phyloP scores from a whole-genome alignment of 2,329 filamentous ascomycete genomes.

The Byssothecium circinans region DNA sequence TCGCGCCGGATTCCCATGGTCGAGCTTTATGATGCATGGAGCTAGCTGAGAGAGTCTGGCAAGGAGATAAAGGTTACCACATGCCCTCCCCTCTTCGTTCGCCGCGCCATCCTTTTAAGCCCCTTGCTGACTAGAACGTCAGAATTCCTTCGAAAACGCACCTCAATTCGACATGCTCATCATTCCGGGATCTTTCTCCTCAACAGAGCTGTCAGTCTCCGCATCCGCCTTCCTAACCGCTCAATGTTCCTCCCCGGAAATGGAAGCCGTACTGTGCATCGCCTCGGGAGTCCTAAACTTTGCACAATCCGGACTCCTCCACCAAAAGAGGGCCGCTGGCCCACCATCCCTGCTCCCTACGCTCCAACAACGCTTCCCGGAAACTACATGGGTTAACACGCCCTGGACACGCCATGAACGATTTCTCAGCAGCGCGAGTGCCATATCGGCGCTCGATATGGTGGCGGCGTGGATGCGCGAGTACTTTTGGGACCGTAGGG shows the following conservation, averaged over 20 bases:
- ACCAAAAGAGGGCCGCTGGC: constrained; percentile 30
- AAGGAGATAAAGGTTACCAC: constrained; percentile 43
- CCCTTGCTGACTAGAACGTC: constrained; percentile 18
- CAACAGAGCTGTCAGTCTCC: constrained; percentile 21
- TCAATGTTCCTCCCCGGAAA: constrained; percentile 27
- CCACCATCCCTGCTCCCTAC: constrained; percentile 26
- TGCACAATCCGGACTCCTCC: constrained; percentile 30
- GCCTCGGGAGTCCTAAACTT: constrained; percentile 36
- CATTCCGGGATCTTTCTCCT: constrained; percentile 36
- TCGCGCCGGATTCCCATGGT: constrained; percentile 38
- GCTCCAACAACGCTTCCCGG: constrained; percentile 32
- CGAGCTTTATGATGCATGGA: constrained; percentile 23
- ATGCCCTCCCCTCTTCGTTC: constrained; percentile 19
- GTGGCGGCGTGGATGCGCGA: constrained; percentile 38
- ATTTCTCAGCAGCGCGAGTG: constrained; percentile 38
- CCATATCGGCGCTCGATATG: constrained; percentile 38
- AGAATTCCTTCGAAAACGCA: constrained; percentile 40
- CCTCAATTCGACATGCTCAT: constrained; percentile 42
- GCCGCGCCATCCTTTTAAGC: background rate
- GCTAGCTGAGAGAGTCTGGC: constrained; percentile 40
- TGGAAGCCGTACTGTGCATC: constrained; percentile 35
- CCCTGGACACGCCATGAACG: constrained; percentile 35
- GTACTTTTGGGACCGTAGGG: constrained; percentile 41
- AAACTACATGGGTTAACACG: constrained; percentile 31
- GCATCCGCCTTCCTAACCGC: constrained; percentile 29